phyloP scores from a whole-genome alignment of 805 yeast genomes.

The Yarrowia yakushimensis region DNA sequence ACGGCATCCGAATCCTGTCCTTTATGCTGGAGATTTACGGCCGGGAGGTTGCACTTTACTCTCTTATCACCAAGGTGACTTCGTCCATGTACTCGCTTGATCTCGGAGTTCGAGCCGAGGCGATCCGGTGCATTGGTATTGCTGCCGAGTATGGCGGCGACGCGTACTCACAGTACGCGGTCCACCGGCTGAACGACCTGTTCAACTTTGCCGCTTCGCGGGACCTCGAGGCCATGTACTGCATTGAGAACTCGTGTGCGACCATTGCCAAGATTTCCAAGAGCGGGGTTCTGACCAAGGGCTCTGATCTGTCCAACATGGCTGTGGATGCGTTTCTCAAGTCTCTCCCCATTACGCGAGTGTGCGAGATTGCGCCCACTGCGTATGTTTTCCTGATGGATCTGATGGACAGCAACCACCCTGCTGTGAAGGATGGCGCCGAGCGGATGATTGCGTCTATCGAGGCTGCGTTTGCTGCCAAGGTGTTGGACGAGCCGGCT shows the following conservation, averaged over 20 bases:
- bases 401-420: conserved; percentile 64
- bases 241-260: conserved; percentile 80
- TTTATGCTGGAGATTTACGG: conserved; percentile 8
- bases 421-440: conserved; percentile 42
- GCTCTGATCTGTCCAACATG: conserved; percentile 47
- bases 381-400: conserved; percentile 74
- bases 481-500: background rate
- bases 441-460: conserved; percentile 5
- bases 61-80: conserved; percentile 11
- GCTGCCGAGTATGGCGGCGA: conserved; percentile 80
- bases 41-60: conserved; percentile 1
- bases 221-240: conserved; percentile 73
- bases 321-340: conserved; percentile 73
- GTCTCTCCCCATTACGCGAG: conserved; percentile 75
- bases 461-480: background rate
- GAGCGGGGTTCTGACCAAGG: conserved; percentile 52
- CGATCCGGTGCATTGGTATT: conserved; percentile 47
- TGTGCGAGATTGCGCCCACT: conserved; percentile 83
- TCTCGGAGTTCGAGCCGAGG: background rate
- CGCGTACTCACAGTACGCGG: conserved; percentile 50
- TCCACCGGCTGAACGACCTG: conserved; percentile 54
- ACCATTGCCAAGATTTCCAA: conserved; percentile 80
- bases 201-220: conserved; percentile 71
- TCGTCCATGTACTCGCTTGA: conserved; percentile 16
- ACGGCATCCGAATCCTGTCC: conserved; percentile 45